Base-by-base conservation (phyloP, 129 eudicot species). In the Flaveria trinervia region DNA sequence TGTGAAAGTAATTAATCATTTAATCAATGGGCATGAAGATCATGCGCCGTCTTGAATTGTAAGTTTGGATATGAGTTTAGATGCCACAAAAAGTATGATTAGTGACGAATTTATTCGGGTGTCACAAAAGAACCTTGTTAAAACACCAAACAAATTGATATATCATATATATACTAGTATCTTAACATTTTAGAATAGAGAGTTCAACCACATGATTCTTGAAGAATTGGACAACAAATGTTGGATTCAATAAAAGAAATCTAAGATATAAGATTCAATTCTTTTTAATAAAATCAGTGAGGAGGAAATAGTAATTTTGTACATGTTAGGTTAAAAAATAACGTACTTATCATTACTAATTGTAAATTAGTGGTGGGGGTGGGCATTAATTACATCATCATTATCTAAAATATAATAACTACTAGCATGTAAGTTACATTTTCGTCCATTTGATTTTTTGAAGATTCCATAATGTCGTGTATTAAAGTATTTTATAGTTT, bases 21-120 rank as follows among this genome's bases (percentile, higher is more conserved):
- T 80, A 73, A 74, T 74, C 48, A 67, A 69, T 80, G 30, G 30
- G 76, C 76, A 65, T 80, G 84, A 74, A 80, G 76, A 80, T 80
- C 76, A 74, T 74, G 84, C 69, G 84, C 79, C 84, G 71, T 66
- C 15, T 0, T 16, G 20, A 66, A 54, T 66, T 73, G 44, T 28
- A 77, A 80, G 61, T 65, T 4, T 51, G 33, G 65, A 36, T 36
- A 23, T 23, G 26, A 23, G 26, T 23, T 23, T 23, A 23, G 26
- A 23, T 23, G 26, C 26, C 26, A 23, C 26, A 23, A 23, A 23
- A 0, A 23, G 26, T 23, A 23, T 23, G 26, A 23, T 23, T 23
- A 36, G 41, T 36, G 51, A 17, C 43, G 9, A 33, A 70, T 62
- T 78, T 45, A 12, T 25, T 61, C 10, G 0, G n/a, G 36, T 59